Evolutionary conservation across 176 grass and related monocot genomes (phyloP).

Genomic region (sorghum (Sorghum bicolor)): Sorghum_bicolor_NCBIv3 NC_012875.2:54409001-54409500

Average conservation of each 20-base stretch:
- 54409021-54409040: too few relatives aligned
- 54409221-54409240: not conserved
- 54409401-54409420: not conserved
- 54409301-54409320: not conserved
- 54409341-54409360: not conserved
- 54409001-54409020: too few relatives aligned
- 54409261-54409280: not conserved
- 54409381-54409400: conserved; percentile 12
- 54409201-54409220: conserved; percentile 19
- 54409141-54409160: too few relatives aligned
- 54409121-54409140: too few relatives aligned
- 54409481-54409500: not conserved
- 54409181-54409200: too few relatives aligned
- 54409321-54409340: conserved; percentile 7
- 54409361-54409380: not conserved
- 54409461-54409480: not conserved
- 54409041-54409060: too few relatives aligned
- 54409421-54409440: not conserved
- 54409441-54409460: conserved; percentile 17
- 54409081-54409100: too few relatives aligned
- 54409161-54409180: too few relatives aligned
- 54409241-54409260: not conserved
- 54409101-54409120: too few relatives aligned
- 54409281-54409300: too few relatives aligned
- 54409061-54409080: too few relatives aligned